Evolutionary conservation across 192 early-diverging fungal genomes (phyloP).

Genomic region (Podochytrium sp.): DNA sequence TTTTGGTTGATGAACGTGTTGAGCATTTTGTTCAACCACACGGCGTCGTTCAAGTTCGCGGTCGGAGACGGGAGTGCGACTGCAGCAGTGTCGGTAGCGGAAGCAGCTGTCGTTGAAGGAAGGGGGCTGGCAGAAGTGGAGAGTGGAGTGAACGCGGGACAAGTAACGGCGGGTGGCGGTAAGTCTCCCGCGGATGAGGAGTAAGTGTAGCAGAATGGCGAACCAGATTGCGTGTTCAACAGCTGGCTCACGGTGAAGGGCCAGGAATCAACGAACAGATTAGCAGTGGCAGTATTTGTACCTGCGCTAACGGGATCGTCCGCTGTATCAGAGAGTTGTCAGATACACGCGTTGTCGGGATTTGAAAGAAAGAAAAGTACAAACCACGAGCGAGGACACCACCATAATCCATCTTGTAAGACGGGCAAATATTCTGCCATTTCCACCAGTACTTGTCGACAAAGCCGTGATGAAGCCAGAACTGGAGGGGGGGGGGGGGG

Average conservation of each 20-base stretch:
- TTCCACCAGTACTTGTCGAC: constrained; percentile 35
- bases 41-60: neutral
- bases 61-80: neutral
- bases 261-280: neutral
- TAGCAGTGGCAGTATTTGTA: neutral
- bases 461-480: constrained; percentile 29
- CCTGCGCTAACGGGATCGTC: neutral
- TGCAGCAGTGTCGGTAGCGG: neutral
- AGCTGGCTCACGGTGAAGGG: neutral
- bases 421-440: constrained; percentile 16
- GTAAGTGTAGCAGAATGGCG: constrained; percentile 17
- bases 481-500: neutral
- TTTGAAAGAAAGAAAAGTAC: too few relatives aligned
- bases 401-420: neutral
- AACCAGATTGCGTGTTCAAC: neutral
- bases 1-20: neutral
- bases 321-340: too few relatives aligned
- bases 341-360: too few relatives aligned
- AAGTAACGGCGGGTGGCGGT: neutral
- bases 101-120: neutral
- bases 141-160: neutral
- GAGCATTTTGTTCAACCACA: constrained; percentile 19
- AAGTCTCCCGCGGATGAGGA: constrained; percentile 12
- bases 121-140: neutral
- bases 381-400: neutral